Evolutionary conservation across 2,329 filamentous ascomycete genomes (phyloP), one percentile per base, ranked within the genome.

Genomic region (Xylariomycetidae sp.): DNA sequence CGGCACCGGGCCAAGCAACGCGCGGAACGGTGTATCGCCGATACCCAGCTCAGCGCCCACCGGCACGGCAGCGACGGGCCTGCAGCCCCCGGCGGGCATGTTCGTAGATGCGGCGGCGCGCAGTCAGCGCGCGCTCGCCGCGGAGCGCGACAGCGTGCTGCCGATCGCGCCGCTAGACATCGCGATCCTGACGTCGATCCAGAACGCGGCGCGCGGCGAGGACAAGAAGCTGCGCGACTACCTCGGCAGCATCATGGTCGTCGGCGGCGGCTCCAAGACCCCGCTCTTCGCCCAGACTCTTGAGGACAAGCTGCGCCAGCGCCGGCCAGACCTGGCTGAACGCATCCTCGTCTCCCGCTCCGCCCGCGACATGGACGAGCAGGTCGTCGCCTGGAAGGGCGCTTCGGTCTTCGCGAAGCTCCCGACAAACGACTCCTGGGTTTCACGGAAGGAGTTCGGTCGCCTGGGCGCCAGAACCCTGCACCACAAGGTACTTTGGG

Each of bases 351-450:
- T 81, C 32, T 78, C 75, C 40, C 67, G 72, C 40, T 92, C 71
- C 71, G 92, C 92, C 0, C 72, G 90, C 50, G 92, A 98, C 50
- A 82, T 98, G 66, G 92, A 98, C 61, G 87, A 92, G 39, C 88
- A 95, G 61, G 89, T 96, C n/a, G 84, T 96, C 33, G 81, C 82
- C 7, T 98, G 92, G 92, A 98, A 98, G 71, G 92, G 92, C 4
- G 92, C 86, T 1, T 95, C 88, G 56, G 89, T 98, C 12, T 98
- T 95, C 67, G 89, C 87, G 3, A 88, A 94, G 64, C 65, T 96
- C 48, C 76, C 80, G 28, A 89, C 87, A 12, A 96, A 96, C 61
- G 92, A 98, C 59, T 92, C 84, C 51, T 98, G 92, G 92, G 86
- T 96, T 53, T 83, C 82, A 10, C 76, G 78, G 29, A 70, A 82